Conservation (phyloP, 345 rosid genomes). For the Bruguiera gymnorhiza region DNA sequence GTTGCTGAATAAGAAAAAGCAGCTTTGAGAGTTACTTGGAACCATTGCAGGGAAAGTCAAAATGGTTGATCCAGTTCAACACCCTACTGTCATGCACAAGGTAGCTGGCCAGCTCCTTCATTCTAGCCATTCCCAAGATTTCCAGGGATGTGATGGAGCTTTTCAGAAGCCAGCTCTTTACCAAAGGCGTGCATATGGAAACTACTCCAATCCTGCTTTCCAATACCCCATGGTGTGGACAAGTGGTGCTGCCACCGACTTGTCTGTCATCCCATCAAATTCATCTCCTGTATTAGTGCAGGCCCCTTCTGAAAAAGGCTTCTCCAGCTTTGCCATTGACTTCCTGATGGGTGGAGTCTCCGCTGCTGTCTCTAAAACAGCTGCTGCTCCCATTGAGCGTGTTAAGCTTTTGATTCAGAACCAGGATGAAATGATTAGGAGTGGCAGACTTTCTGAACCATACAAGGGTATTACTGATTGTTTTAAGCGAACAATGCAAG, state of each 20-base stretch:
- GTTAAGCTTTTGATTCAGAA: conserved; percentile 35
- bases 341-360: conserved; percentile 42
- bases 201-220: conserved; percentile 63
- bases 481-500: conserved; percentile 22
- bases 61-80: conserved; percentile 80
- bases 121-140: conserved; percentile 43
- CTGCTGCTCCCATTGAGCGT: conserved; percentile 39
- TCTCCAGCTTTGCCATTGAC: conserved; percentile 32
- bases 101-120: conserved; percentile 59
- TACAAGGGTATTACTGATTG: conserved; percentile 37
- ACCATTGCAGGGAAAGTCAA: conserved; percentile 39
- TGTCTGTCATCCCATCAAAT: conserved; percentile 27
- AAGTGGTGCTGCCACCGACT: conserved; percentile 25
- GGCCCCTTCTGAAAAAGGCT: conserved; percentile 33
- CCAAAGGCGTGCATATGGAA: conserved; percentile 58
- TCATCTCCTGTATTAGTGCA: conserved; percentile 25
- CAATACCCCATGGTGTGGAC: conserved; percentile 37
- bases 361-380: conserved; percentile 36
- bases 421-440: conserved; percentile 36
- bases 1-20: not conserved
- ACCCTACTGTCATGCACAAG: conserved; percentile 66
- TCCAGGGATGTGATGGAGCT: conserved; percentile 35
- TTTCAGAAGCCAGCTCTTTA: conserved; percentile 46
- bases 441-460: conserved; percentile 35
- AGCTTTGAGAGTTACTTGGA: not conserved